phyloP scores from a whole-genome alignment of 495 filamentous ascomycete genomes.

The Hypoxylon cercidicola region DNA sequence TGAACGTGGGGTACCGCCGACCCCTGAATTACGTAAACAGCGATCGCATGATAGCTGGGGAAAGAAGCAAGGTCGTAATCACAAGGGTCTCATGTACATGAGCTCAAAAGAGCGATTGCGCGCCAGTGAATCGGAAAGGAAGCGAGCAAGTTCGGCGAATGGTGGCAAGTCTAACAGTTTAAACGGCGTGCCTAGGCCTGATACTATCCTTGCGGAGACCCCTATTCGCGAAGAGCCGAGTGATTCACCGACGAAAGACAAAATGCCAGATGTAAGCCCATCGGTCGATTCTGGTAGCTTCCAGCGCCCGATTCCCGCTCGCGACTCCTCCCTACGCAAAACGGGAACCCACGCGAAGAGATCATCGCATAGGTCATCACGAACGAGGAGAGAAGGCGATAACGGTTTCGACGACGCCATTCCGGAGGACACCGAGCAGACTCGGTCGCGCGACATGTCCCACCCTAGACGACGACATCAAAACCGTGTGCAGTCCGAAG shows the following conservation, averaged over 20 bases:
- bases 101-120: conserved; percentile 66
- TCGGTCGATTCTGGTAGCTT: conserved; percentile 29
- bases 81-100: conserved; percentile 68
- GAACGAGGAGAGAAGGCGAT: conserved; percentile 55
- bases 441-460: conserved; percentile 46
- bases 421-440: conserved; percentile 36
- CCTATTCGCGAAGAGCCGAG: conserved; percentile 63
- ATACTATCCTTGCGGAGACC: conserved; percentile 62
- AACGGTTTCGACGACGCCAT: conserved; percentile 46
- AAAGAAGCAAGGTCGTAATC: conserved; percentile 60
- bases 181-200: conserved; percentile 48
- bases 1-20: conserved; percentile 59
- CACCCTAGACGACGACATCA: conserved; percentile 43
- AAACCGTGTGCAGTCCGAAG: conserved; percentile 32
- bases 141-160: conserved; percentile 54
- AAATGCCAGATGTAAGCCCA: conserved; percentile 28
- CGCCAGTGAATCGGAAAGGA: conserved; percentile 63
- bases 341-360: conserved; percentile 53
- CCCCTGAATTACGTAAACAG: conserved; percentile 55
- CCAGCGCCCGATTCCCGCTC: conserved; percentile 67
- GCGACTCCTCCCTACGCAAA: conserved; percentile 76
- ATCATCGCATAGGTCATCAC: conserved; percentile 50
- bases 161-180: conserved; percentile 46
- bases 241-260: conserved; percentile 44
- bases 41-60: conserved; percentile 64